Conservation (phyloP, 768 basidiomycete genomes). For the Lactarius vividus region DNA sequence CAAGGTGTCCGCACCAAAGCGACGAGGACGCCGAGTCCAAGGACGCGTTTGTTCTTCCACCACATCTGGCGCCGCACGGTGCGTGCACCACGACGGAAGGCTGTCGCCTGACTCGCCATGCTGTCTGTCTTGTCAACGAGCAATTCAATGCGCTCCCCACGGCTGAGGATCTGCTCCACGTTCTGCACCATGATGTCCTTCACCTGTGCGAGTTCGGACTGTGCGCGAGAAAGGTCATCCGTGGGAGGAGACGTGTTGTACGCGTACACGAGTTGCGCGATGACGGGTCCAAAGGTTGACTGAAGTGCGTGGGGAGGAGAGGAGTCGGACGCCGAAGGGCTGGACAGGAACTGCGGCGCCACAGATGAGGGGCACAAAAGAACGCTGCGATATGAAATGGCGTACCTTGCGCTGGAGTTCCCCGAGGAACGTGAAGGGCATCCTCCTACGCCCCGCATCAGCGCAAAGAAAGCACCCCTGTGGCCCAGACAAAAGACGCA, state of each 20-base stretch:
- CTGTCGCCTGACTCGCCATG: slow-evolving; percentile 91
- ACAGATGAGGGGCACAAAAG: slow-evolving; percentile 7
- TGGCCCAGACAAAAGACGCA: slow-evolving; percentile 36
- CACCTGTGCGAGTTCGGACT: slow-evolving; percentile 82
- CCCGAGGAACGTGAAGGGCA: slow-evolving; percentile 90
- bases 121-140: slow-evolving; percentile 96
- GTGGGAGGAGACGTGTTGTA: slow-evolving; percentile 86
- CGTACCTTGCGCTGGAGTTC: slow-evolving; percentile 78
- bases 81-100: slow-evolving; percentile 86
- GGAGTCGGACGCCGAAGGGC: slow-evolving; percentile 54
- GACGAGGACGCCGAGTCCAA: slow-evolving; percentile 69
- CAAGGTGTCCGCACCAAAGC: slow-evolving; percentile 50
- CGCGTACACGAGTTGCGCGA: slow-evolving; percentile 74
- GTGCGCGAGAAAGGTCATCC: slow-evolving; percentile 89
- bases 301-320: slow-evolving; percentile 60
- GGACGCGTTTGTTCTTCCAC: slow-evolving; percentile 78
- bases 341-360: slow-evolving; percentile 51
- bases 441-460: slow-evolving; percentile 49
- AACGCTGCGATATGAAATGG: slow-evolving; percentile 4
- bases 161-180: slow-evolving; percentile 90
- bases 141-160: slow-evolving; percentile 94
- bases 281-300: slow-evolving; percentile 65
- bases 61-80: slow-evolving; percentile 83
- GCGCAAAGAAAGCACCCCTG: neutral
- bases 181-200: slow-evolving; percentile 99